Base-by-base conservation (phyloP, 192 early-diverging fungal species). In the Mortierella antarctica region DNA sequence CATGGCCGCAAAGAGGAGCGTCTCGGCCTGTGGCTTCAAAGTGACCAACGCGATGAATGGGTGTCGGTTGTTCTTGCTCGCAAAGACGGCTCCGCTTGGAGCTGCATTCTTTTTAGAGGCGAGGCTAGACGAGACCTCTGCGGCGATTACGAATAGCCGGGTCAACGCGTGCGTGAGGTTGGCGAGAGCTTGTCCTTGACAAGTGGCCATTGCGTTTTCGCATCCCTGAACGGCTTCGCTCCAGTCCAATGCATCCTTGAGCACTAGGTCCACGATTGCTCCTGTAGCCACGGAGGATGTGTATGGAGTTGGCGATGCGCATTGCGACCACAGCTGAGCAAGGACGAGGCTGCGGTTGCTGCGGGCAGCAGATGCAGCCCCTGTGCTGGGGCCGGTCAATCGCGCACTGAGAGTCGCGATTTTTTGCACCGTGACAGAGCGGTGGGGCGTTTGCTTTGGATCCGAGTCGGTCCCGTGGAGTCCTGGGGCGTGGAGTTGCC, bases 241-340 rank as follows among this genome's bases (percentile, higher is more conserved):
- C 77, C 77, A 80, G 46, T 72, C 65, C 20, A 80, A 15, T n/a
- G 58, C 31, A 17, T 62, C 51, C 21, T 62, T 62, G 2, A 20
- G 18, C n/a, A 72, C 70, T 18, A 80, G 46, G 41, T 72, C 70
- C 11, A 72, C 48, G n/a, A 80, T 72, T 9, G 65, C 67, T 18
- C 23, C 60, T 7, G 53, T 61, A 4, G 77, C 77, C 4, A 72
- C 64, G 6, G 77, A 80, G 5, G 77, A 80, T 5, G 65, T 80
- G 52, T 57, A 70, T 2, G 77, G 62, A 8, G 60, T 40, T 41
- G 59, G 39, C 6, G 77, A 80, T 18, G 70, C 70, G n/a, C 70
- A 71, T 50, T 72, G 77, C 18, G 55, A 62, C 77, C 77, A 80
- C 15, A 80, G 65, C 50, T 71, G 77, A 12, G 70, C 70, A n/a